These are phyloP conservation scores for Colletotrichum abscissum DNA, from an alignment of 2,329 filamentous ascomycete species.

Conservation along the genomic window DNA sequence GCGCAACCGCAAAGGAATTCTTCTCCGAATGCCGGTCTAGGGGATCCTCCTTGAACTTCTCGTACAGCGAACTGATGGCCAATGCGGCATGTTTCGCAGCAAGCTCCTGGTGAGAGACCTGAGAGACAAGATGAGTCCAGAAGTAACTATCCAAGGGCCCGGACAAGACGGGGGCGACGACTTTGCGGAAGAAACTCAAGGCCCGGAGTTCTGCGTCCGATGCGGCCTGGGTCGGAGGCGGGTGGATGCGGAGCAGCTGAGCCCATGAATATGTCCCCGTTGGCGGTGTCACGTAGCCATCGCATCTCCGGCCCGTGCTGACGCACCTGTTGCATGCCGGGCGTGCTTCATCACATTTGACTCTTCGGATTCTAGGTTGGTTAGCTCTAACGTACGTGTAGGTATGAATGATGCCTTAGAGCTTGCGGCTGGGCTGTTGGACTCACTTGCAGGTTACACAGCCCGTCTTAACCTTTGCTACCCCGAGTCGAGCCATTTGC, in stretches of 20 bases:
- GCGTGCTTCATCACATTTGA: slow-evolving; percentile 47
- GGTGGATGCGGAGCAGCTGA: slow-evolving; percentile 44
- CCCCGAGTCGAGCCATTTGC: slow-evolving; percentile 14
- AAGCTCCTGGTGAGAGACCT: slow-evolving; percentile 50
- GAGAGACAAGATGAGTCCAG: slow-evolving; percentile 53
- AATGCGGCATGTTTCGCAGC: slow-evolving; percentile 51
- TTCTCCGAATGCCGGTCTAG: slow-evolving; percentile 2
- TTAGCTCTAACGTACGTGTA: neutral
- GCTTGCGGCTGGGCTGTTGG: neutral
- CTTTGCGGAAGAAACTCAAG: slow-evolving; percentile 51
- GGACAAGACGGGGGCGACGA: slow-evolving; percentile 48
- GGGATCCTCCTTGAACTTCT: slow-evolving; percentile 40
- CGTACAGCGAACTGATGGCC: slow-evolving; percentile 53
- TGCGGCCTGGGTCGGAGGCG: slow-evolving; percentile 37
- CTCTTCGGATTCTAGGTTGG: slow-evolving; percentile 40
- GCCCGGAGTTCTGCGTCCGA: slow-evolving; percentile 44
- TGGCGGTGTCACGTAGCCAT: slow-evolving; percentile 42
- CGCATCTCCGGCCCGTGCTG: slow-evolving; percentile 42
- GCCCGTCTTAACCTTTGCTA: slow-evolving; percentile 39
- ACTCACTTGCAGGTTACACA: slow-evolving; percentile 42
- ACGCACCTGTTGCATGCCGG: slow-evolving; percentile 43
- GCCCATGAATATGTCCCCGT: slow-evolving; percentile 45
- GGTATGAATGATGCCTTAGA: neutral
- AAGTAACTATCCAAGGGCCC: slow-evolving; percentile 51
- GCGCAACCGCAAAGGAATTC: slow-evolving; percentile 48